Base-by-base conservation (phyloP, 139 green algal species). In the Tetraselmis striata region DNA sequence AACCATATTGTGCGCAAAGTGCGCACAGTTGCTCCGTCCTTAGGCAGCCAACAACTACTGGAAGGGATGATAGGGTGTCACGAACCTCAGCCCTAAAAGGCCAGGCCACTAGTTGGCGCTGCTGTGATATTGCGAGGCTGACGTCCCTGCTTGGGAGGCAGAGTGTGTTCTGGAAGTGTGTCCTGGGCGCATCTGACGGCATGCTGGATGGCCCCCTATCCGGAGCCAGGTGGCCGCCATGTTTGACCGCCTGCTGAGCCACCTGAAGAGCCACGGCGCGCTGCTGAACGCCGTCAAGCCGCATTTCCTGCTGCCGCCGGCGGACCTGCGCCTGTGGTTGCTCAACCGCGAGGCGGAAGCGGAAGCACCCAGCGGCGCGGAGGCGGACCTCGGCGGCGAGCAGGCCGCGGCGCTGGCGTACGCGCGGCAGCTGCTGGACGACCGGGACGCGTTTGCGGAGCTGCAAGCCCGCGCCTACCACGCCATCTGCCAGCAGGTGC, bases 221-320 rank as follows among this genome's bases (percentile, higher is more conserved):
- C n/a, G n/a, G n/a, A n/a, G n/a, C n/a, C n/a, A n/a, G n/a, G 18
- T 18, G 45, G 45, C 45, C 11, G 45, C 11, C 45, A 67, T 86
- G 32, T 92, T 89, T 80, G 89, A 94, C 11, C 85, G 85, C n/a
- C 59, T 93, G 31, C 83, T 95, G 31, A 84, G 26, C 1, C 82
- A 85, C 67, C 85, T 91, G 2, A 83, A 82, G 79, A 30, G 28
- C 1, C 85, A 93, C 59, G 92, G 92, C 29, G 92, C 85, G 30
- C 83, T 94, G 79, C 85, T 95, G 2, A 95, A 94, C 80, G 77
- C 86, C 2, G 89, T 95, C 23, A 95, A 93, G 85, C 89, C 93
- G 2, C 91, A 95, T 85, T 87, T 93, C 79, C 90, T 96, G 79
- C 83, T 96, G 11, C 85, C 92, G 2, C 74, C 59, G 0, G 85